Percentiles rank a stretch among this genome's conserved stretches.
These are phyloP conservation scores for Lathyrus aphaca DNA, from an alignment of 306 rosid genomes.

Conservation along the genomic window DNA sequence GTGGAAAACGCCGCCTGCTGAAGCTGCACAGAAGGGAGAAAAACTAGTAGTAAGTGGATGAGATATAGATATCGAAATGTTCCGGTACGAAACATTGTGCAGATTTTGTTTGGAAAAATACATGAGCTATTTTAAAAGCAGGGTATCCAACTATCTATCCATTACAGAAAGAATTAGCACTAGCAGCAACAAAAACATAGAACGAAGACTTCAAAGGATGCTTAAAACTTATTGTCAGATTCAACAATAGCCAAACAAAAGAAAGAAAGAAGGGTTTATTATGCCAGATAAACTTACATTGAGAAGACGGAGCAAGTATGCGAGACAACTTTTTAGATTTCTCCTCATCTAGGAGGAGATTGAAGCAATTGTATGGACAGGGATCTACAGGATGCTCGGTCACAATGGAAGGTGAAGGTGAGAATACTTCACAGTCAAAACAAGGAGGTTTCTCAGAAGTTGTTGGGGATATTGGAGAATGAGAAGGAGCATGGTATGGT, in stretches of 20 bases:
- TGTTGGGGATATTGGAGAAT: constrained; percentile 49
- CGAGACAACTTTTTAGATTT: constrained; percentile 44
- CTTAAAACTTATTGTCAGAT: constrained; percentile 27
- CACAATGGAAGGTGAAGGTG: constrained; percentile 60
- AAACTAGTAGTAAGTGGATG: neutral
- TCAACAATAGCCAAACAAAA: constrained; percentile 28
- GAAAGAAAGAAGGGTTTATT: constrained; percentile 18
- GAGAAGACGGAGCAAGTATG: constrained; percentile 48
- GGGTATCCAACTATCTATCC: neutral
- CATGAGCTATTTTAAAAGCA: neutral
- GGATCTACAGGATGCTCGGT: constrained; percentile 23
- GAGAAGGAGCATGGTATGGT: constrained; percentile 49
- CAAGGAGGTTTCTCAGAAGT: constrained; percentile 44
- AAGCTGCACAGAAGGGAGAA: constrained; percentile 51
- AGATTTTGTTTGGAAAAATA: neutral
- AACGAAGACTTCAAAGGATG: constrained; percentile 9
- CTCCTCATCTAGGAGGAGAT: constrained; percentile 47
- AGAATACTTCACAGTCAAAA: constrained; percentile 43
- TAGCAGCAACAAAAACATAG: constrained; percentile 21
- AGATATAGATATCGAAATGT: neutral
- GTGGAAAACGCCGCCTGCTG: constrained; percentile 44
- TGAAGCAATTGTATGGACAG: constrained; percentile 17
- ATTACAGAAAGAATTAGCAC: constrained; percentile 1
- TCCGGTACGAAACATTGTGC: neutral
- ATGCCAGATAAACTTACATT: constrained; percentile 57